Conservation (phyloP, 176 grass and related monocot genomes). For the Ensete ventricosum region DNA sequence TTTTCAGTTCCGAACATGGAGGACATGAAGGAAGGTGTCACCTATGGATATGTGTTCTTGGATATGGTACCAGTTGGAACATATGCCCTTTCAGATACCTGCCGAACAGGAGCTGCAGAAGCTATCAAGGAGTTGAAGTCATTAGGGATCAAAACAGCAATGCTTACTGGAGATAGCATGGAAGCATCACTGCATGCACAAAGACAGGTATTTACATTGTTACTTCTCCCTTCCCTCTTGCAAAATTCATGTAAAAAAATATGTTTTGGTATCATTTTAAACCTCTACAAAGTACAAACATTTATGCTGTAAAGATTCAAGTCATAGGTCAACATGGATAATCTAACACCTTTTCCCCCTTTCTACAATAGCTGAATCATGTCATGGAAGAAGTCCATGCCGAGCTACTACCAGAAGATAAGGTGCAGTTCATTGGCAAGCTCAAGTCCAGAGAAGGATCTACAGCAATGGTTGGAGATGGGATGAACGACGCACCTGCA, state of each 20-base stretch:
- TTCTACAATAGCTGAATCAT: conserved; percentile 24
- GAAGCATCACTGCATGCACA: conserved; percentile 38
- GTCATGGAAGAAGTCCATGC: conserved; percentile 39
- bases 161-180: conserved; percentile 68
- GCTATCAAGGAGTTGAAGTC: conserved; percentile 46
- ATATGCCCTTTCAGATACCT: conserved; percentile 47
- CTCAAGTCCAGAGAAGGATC: conserved; percentile 26
- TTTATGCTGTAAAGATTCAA: no score
- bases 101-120: conserved; percentile 34
- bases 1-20: conserved; percentile 5
- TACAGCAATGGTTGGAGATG: conserved; percentile 71
- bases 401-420: conserved; percentile 63
- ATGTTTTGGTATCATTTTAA: not conserved
- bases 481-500: conserved; percentile 76
- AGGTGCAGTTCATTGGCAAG: conserved; percentile 27
- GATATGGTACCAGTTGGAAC: conserved; percentile 13
- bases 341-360: not conserved
- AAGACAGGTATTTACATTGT: conserved; percentile 22
- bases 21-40: conserved; percentile 22
- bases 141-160: conserved; percentile 45
- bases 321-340: no score
- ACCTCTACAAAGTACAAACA: not conserved
- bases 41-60: conserved; percentile 47
- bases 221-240: not conserved
- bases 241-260: not conserved